Base-by-base conservation (phyloP, 768 basidiomycete genomes). In the Tricholoma terreum region DNA sequence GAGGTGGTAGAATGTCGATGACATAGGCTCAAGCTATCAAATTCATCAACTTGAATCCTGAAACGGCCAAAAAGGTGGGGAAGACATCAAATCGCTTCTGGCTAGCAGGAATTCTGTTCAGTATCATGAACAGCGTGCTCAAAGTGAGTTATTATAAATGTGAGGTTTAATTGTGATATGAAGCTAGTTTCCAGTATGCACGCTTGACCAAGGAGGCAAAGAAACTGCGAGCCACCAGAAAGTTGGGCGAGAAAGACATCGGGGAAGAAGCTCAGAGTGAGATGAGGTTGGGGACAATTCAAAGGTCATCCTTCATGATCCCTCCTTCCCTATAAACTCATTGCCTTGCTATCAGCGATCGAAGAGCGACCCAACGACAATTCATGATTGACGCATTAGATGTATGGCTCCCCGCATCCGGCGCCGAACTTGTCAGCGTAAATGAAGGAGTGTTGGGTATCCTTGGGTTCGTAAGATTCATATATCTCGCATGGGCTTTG, bases 371-470 rank as follows among this genome's bases (percentile, higher is more conserved):
- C 30, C 84, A 86, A 27, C 83, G 84, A 61, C 97, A 98, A 71
- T 82, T 98, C 63, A 73, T 88, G 54, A 85, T 91, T 58, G 97
- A 99, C 70, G 66, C 84, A 17, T 77, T 94, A 57, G 97, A 99
- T 69, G 72, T 94, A 57, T 95, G 89, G 86, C 85, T 95, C 64
- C 97, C 97, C 5, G 90, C 93, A 6, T 86, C 87, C 17, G 88
- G 82, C 57, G 80, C 94, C 38, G 91, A 89, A 14, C 74, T 90
- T 52, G 79, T 86, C 60, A 81, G 82, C 62, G 64, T 95, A 61
- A 92, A 89, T 67, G 97, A 98, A 58, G 95, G 96, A 22, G 66
- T 84, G 17, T 74, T 96, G 27, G 96, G 97, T 54, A 77, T 91
- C 57, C 80, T 91, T 61, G 97, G 96, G 92, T 96, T 58, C 48